Conservation (phyloP, 208 protist genomes). For the Acanthamoeba lenticulata region DNA sequence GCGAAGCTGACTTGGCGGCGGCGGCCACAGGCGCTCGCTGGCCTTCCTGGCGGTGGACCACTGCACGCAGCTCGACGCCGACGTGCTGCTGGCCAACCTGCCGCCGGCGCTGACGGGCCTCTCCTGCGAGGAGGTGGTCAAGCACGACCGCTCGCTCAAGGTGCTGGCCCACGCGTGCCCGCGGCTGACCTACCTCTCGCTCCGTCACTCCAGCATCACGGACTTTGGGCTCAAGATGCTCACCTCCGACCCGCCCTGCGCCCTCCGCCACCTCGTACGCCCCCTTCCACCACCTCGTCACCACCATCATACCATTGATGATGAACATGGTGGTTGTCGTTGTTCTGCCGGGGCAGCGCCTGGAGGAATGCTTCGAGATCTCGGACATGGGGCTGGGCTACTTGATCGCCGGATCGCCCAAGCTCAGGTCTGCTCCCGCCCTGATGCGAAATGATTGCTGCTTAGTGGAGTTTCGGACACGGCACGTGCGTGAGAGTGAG, state of each 20-base stretch:
- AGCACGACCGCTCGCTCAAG: conserved; percentile 20
- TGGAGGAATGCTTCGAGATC: conserved; percentile 7
- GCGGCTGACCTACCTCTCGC: not conserved
- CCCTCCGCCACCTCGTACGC: not conserved
- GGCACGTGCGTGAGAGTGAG: not conserved
- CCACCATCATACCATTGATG: too few relatives aligned
- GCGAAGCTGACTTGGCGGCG: not conserved
- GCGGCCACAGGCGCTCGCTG: not conserved
- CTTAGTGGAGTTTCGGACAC: not conserved
- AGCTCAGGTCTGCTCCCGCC: not conserved
- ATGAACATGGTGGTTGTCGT: not conserved
- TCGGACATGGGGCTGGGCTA: conserved; percentile 44
- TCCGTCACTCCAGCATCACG: not conserved
- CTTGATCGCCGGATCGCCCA: not conserved
- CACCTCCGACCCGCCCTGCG: not conserved
- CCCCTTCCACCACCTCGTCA: too few relatives aligned
- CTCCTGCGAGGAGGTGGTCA: not conserved
- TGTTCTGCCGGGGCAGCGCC: not conserved
- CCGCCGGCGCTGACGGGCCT: not conserved
- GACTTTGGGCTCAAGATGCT: conserved; percentile 59
- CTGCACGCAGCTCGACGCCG: not conserved
- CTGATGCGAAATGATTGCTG: not conserved
- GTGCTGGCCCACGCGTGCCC: conserved; percentile 33
- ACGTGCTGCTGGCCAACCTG: conserved; percentile 26
- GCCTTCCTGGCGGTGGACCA: not conserved